Percentiles rank a stretch among this genome's conserved stretches.
These are phyloP conservation scores for Xylariaceae sp. DNA, from an alignment of 2,329 filamentous ascomycete species.

Conservation along the genomic window DNA sequence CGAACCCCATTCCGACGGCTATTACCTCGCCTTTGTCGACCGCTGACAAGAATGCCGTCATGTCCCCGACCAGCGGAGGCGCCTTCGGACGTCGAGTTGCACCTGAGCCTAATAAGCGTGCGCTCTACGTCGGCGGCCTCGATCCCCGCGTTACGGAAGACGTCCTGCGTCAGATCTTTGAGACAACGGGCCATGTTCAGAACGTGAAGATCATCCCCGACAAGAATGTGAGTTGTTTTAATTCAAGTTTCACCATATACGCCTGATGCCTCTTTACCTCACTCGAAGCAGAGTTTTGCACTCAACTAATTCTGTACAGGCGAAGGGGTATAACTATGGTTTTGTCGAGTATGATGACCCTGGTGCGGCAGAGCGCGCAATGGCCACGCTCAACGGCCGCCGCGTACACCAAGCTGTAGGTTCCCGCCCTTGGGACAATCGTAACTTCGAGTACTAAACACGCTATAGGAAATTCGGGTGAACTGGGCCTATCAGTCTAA, in stretches of 20 bases:
- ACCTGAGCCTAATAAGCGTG: slow-evolving; percentile 97
- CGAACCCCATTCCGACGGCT: slow-evolving; percentile 87
- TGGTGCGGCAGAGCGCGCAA: slow-evolving; percentile 89
- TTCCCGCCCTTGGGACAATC: slow-evolving; percentile 10
- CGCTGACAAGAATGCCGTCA: slow-evolving; percentile 54
- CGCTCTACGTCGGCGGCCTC: slow-evolving; percentile 89
- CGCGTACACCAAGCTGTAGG: slow-evolving; percentile 91
- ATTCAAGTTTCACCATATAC: not conserved
- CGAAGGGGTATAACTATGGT: slow-evolving; percentile 97
- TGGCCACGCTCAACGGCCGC: slow-evolving; percentile 93
- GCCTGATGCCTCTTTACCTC: not conserved
- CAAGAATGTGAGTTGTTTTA: slow-evolving; percentile 78
- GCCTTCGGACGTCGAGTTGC: slow-evolving; percentile 83
- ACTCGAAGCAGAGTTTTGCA: not conserved
- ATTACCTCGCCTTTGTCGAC: slow-evolving; percentile 82
- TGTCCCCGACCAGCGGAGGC: slow-evolving; percentile 79
- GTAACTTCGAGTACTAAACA: slow-evolving; percentile 7
- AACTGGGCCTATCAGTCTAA: slow-evolving; percentile 99
- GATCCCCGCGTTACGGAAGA: slow-evolving; percentile 95
- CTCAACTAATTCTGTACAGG: slow-evolving; percentile 43
- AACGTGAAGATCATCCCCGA: slow-evolving; percentile 99
- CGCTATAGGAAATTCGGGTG: slow-evolving; percentile 91
- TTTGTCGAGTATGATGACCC: slow-evolving; percentile 99
- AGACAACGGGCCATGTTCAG: slow-evolving; percentile 96
- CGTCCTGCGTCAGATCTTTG: slow-evolving; percentile 94